A percentile compares a stretch with the other conserved stretches of the same genome.
Conservation (phyloP, 1,139 yeast genomes). For the Spencermartinsiella ligniputridi region DNA sequence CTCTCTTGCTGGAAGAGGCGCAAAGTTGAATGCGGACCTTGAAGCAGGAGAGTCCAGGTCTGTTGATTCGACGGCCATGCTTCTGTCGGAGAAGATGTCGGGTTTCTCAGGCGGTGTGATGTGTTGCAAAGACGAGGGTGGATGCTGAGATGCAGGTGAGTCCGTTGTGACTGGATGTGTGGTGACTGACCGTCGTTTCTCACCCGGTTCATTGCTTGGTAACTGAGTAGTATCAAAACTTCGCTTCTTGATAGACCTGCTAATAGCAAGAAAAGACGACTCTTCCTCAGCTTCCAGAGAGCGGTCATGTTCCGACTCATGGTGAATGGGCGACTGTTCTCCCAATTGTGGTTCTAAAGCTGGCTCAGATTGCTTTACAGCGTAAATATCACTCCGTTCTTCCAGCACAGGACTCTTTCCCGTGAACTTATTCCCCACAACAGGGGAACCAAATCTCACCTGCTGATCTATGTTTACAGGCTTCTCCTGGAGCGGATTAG, state of each 20-base stretch:
- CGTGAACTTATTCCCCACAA: background rate
- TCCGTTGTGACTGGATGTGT: too few relatives aligned
- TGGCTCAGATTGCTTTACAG: background rate
- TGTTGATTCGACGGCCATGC: background rate
- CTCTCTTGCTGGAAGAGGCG: conserved; percentile 42
- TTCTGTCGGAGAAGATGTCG: conserved; percentile 5
- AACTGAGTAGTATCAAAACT: conserved; percentile 7
- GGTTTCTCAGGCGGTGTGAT: background rate
- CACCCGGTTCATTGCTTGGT: conserved; percentile 17
- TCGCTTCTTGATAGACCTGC: conserved; percentile 25
- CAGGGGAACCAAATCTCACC: background rate
- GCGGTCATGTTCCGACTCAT: too few relatives aligned
- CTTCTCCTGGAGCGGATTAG: background rate
- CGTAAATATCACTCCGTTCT: background rate
- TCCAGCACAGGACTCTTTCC: background rate
- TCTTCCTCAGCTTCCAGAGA: background rate
- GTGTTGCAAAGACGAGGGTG: background rate
- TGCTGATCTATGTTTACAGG: background rate
- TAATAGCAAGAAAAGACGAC: conserved; percentile 31
- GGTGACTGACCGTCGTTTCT: background rate
- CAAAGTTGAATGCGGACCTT: conserved; percentile 36
- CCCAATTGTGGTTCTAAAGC: background rate
- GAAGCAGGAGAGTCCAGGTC: conserved; percentile 15
- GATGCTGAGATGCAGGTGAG: conserved; percentile 8
- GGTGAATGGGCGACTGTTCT: background rate